Conservation (phyloP, 2,329 filamentous ascomycete species). For the Aspergillus ochraceoroseus region DNA sequence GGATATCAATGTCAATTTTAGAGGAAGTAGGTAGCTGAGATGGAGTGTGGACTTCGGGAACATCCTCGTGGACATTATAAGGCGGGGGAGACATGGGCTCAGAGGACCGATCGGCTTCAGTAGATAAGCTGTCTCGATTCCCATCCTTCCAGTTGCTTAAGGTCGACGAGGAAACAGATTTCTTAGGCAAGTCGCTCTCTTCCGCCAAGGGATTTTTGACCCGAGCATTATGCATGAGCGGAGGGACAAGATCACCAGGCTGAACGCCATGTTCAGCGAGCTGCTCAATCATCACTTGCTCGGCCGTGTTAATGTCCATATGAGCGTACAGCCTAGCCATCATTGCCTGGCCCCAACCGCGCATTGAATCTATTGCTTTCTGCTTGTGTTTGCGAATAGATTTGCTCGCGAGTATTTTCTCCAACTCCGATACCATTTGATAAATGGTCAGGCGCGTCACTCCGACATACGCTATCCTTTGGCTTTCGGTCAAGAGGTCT, state of each 20-base stretch:
- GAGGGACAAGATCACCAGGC: slow-evolving; percentile 73
- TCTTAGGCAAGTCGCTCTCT: slow-evolving; percentile 31
- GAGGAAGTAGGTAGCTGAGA: slow-evolving; percentile 74
- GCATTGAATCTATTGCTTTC: slow-evolving; percentile 68
- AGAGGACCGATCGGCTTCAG: slow-evolving; percentile 32
- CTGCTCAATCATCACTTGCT: slow-evolving; percentile 99
- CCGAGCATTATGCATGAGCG: slow-evolving; percentile 83
- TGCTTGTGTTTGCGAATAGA: slow-evolving; percentile 67
- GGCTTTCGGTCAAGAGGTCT: slow-evolving; percentile 87
- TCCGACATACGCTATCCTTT: slow-evolving; percentile 93
- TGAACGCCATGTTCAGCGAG: slow-evolving; percentile 86
- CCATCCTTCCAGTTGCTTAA: slow-evolving; percentile 26
- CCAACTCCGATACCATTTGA: slow-evolving; percentile 66
- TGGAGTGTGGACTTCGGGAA: slow-evolving; percentile 74
- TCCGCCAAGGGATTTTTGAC: slow-evolving; percentile 88
- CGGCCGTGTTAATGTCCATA: slow-evolving; percentile 85
- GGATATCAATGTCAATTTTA: slow-evolving; percentile 89
- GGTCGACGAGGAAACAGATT: slow-evolving; percentile 36
- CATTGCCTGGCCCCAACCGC: slow-evolving; percentile 98
- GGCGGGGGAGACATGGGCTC: slow-evolving; percentile 52
- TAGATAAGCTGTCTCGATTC: slow-evolving; percentile 32
- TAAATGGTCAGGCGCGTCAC: slow-evolving; percentile 76
- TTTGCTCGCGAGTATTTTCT: slow-evolving; percentile 56
- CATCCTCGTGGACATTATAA: slow-evolving; percentile 61
- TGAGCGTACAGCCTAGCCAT: slow-evolving; percentile 92